A percentile compares a stretch with the other conserved stretches of the same genome.
These are phyloP conservation scores for Vitis riparia DNA, from an alignment of 164 flowering plant genomes.

Conservation along the genomic window DNA sequence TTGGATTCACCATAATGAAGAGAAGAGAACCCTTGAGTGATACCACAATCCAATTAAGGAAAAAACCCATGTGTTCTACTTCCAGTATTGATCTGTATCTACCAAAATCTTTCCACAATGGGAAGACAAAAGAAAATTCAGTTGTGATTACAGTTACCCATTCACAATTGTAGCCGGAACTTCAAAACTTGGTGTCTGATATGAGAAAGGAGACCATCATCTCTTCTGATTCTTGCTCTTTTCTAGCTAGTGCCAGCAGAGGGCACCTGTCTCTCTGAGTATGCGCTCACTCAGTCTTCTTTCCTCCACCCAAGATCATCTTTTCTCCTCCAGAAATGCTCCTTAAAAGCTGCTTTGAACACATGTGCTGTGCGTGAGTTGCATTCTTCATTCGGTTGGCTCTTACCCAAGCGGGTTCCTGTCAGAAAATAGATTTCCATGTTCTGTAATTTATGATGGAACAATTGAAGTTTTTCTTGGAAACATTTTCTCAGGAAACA, in stretches of 20 bases:
- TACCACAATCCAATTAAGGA: too few species aligned
- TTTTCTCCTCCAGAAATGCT: constrained; percentile 54
- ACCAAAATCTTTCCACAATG: neutral
- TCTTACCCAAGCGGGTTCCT: constrained; percentile 98
- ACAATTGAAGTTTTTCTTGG: neutral
- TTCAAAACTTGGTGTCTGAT: too few species aligned
- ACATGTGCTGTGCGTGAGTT: constrained; percentile 72
- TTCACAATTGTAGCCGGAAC: too few species aligned
- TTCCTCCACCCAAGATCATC: neutral
- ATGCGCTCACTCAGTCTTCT: constrained; percentile 15
- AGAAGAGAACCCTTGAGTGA: too few species aligned
- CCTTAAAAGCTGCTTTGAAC: constrained; percentile 73
- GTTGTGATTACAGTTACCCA: neutral
- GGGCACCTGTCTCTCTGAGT: too few species aligned
- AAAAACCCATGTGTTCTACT: too few species aligned
- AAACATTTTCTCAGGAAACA: neutral
- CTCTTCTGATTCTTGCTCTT: neutral
- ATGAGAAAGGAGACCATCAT: too few species aligned
- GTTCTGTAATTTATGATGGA: neutral
- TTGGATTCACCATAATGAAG: too few species aligned
- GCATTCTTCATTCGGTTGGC: constrained; percentile 73
- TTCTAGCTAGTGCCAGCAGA: too few species aligned
- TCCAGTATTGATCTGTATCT: too few species aligned
- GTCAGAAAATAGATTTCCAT: constrained; percentile 3
- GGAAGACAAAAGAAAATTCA: neutral